Base-by-base conservation (phyloP, 495 filamentous ascomycete species). In the Aspergillus sclerotiicarbonarius region DNA sequence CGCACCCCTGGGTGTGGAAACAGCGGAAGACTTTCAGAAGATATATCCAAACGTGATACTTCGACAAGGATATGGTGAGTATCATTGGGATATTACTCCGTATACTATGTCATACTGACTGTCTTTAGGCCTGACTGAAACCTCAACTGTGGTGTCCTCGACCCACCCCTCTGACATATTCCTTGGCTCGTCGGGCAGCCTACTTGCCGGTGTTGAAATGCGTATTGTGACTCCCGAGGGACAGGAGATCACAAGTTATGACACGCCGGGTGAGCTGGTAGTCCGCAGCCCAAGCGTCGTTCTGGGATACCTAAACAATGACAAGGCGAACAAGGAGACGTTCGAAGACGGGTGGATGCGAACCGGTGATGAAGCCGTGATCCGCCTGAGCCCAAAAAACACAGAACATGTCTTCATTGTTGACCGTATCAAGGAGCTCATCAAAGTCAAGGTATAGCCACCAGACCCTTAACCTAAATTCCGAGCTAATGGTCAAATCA, bases 391-490 rank as follows among this genome's bases (percentile, higher is more conserved):
- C 15, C 82, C 87, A 0, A 71, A 76, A 6, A 87, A 87, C 8
- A 72, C 86, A 50, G 90, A 96, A 69, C 92, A 96, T 65, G 61
- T 95, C 33, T 86, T 87, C 61, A 89, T 96, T 43, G 88, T 92
- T 3, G 92, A 96, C 67, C 84, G 92, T 2, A 87, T 96, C 65
- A 96, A 96, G 78, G 92, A 96, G 71, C 75, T 96, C 53, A 95
- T 96, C 75, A 96, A 96, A 72, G 88, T 91, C 63, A 96, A 95
- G 84, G 90, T 90, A 71, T 41, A 80, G n/a, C n/a, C n/a, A n/a
- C n/a, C n/a, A n/a, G n/a, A n/a, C n/a, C n/a, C n/a, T n/a, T n/a
- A n/a, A n/a, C n/a, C n/a, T n/a, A n/a, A n/a, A n/a, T n/a, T n/a
- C n/a, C n/a, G n/a, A n/a, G 44, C 10, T 39, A 50, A 47, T 10